Conservation (phyloP, 306 rosid genomes). For the Pyrus bretschneideri region DNA sequence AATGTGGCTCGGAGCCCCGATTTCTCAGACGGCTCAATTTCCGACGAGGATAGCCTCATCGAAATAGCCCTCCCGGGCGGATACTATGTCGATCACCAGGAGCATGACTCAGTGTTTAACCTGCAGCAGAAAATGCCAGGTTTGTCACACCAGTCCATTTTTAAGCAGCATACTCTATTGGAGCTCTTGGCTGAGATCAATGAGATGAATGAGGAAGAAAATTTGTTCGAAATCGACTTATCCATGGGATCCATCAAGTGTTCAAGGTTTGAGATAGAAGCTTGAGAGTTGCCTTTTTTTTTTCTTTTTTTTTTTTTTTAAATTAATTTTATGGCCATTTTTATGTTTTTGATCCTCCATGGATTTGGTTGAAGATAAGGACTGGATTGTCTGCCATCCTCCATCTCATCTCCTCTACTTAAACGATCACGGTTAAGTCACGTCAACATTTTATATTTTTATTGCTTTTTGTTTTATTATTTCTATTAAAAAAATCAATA, state of each 20-base stretch:
- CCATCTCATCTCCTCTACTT: too few relatives aligned
- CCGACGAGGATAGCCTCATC: conserved; percentile 93
- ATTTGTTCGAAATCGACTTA: conserved; percentile 85
- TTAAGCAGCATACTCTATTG: conserved; percentile 34
- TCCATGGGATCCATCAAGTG: conserved; percentile 94
- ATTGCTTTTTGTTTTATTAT: too few relatives aligned
- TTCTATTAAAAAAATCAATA: too few relatives aligned
- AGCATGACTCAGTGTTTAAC: conserved; percentile 16
- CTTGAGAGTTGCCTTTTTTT: conserved; percentile 25
- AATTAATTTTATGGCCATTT: background rate
- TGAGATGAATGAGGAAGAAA: conserved; percentile 81
- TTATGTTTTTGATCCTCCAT: conserved; percentile 32
- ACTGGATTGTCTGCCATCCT: too few relatives aligned
- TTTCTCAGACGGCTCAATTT: conserved; percentile 74
- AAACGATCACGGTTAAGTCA: too few relatives aligned
- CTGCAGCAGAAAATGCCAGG: conserved; percentile 35
- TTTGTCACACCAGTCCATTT: conserved; percentile 8
- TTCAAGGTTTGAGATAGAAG: conserved; percentile 86
- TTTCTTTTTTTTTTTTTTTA: background rate
- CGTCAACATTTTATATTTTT: too few relatives aligned
- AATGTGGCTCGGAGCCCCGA: conserved; percentile 20
- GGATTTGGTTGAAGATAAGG: conserved; percentile 35
- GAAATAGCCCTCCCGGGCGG: conserved; percentile 81
- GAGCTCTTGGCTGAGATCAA: conserved; percentile 72
- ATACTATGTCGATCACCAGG: conserved; percentile 36